A percentile compares a stretch with the other conserved stretches of the same genome.
phyloP scores from a whole-genome alignment of 441 rosid genomes.

The Pelargonium myrrhifolium region DNA sequence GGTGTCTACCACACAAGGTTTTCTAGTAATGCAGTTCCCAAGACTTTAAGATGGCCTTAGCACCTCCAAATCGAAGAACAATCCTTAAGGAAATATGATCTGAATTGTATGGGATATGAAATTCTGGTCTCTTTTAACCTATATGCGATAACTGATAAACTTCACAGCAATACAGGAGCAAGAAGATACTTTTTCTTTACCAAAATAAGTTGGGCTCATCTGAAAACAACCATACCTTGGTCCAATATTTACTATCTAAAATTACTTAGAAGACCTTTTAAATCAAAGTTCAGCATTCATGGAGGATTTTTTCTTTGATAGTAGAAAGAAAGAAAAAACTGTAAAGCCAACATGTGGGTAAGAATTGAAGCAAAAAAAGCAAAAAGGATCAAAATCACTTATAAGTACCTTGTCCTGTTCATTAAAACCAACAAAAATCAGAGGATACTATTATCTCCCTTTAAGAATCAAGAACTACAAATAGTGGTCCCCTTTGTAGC shows the following conservation, averaged over 20 bases:
- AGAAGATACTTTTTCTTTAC: too few species aligned
- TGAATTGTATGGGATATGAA: background rate
- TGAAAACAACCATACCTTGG: too few species aligned
- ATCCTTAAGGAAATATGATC: background rate
- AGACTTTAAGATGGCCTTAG: too few species aligned
- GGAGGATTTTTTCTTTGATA: background rate
- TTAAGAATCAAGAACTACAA: too few species aligned
- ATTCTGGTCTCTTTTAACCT: background rate
- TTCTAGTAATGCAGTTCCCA: background rate
- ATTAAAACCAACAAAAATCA: background rate
- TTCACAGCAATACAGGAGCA: too few species aligned
- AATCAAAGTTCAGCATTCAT: too few species aligned
- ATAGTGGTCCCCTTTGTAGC: background rate
- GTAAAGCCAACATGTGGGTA: background rate
- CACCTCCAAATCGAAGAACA: background rate
- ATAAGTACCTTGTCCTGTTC: background rate
- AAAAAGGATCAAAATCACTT: background rate
- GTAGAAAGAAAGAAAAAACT: too few species aligned
- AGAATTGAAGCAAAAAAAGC: background rate
- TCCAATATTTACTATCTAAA: background rate
- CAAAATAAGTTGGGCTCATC: too few species aligned
- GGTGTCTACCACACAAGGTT: background rate
- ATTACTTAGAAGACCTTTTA: too few species aligned
- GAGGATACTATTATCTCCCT: too few species aligned
- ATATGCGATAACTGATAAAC: too few species aligned